Evolutionary conservation across 139 green algal genomes (phyloP).

Genomic region (Chlamydomonas incerta): DNA sequence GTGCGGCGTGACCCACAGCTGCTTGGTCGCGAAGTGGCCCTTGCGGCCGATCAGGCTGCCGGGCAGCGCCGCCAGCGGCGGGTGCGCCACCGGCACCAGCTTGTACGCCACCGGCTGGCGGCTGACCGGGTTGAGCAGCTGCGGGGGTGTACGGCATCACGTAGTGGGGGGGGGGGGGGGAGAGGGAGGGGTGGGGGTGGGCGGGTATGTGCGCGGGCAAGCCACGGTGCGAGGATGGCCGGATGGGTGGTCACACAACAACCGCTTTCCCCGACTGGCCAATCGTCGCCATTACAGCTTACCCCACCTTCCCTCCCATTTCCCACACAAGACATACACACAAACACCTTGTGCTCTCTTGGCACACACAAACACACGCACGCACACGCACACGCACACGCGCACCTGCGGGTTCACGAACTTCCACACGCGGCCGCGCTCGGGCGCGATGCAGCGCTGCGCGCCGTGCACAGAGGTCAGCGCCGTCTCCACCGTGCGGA

Average conservation of each 20-base stretch:
- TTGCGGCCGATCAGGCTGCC: conserved; percentile 56
- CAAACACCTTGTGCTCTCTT: no score
- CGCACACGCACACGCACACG: no score
- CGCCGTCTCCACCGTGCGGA: conserved; percentile 54
- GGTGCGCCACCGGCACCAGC: conserved; percentile 64
- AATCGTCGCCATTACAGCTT: no score
- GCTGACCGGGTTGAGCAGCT: conserved; percentile 45
- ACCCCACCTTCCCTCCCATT: no score
- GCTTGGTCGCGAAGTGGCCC: conserved; percentile 68
- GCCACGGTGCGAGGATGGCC: no score
- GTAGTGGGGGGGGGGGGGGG: no score
- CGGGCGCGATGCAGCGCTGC: conserved; percentile 52
- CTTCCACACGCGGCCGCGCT: conserved; percentile 67
- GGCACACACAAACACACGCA: no score
- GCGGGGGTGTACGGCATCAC: background rate
- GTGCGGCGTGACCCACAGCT: conserved; percentile 79
- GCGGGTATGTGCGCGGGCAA: background rate
- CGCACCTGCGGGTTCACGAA: conserved; percentile 65
- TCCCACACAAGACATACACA: no score
- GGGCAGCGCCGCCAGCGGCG: conserved; percentile 55
- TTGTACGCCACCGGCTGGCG: conserved; percentile 63
- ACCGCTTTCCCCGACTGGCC: no score
- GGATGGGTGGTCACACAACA: no score
- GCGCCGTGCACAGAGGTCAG: conserved; percentile 65
- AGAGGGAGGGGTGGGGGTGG: no score